Percentiles rank a stretch among this genome's conserved stretches.
These are phyloP conservation scores for Chaetoceros tenuissimus DNA, from an alignment of 108 stramenopile genomes.

Conservation along the genomic window DNA sequence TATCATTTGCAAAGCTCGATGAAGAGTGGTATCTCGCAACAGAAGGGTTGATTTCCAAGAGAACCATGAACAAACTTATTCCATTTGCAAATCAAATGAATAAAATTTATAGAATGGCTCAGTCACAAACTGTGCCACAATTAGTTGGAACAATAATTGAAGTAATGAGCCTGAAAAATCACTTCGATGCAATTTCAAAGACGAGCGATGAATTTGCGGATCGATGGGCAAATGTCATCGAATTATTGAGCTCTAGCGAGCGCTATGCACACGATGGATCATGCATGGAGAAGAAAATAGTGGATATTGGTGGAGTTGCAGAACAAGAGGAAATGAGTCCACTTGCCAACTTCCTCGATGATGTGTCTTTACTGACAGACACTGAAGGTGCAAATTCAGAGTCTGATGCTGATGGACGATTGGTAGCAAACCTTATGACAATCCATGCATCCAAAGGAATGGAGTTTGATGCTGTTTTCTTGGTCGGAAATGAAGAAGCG, in stretches of 20 bases:
- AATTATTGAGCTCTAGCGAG: constrained; percentile 52
- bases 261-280: constrained; percentile 48
- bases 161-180: constrained; percentile 37
- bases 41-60: constrained; percentile 34
- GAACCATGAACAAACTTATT: constrained; percentile 47
- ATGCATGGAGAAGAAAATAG: constrained; percentile 13
- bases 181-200: constrained; percentile 67
- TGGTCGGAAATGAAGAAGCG: constrained; percentile 81
- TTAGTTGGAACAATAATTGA: constrained; percentile 44
- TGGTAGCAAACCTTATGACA: constrained; percentile 79
- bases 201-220: constrained; percentile 59
- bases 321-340: constrained; percentile 25
- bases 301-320: constrained; percentile 8
- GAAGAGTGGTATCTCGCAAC: constrained; percentile 21
- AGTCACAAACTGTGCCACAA: constrained; percentile 22
- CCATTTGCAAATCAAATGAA: constrained; percentile 49
- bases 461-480: constrained; percentile 86
- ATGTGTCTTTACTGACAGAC: constrained; percentile 70
- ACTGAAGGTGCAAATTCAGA: constrained; percentile 18
- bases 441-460: constrained; percentile 89
- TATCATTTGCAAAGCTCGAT: constrained; percentile 28
- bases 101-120: constrained; percentile 28
- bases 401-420: constrained; percentile 5
- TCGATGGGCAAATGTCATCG: constrained; percentile 54
- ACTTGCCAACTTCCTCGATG: constrained; percentile 62